A percentile compares a stretch with the other conserved stretches of the same genome.
phyloP scores from a whole-genome alignment of 257 asterid genomes.

The Fraxinus cuspidata region DNA sequence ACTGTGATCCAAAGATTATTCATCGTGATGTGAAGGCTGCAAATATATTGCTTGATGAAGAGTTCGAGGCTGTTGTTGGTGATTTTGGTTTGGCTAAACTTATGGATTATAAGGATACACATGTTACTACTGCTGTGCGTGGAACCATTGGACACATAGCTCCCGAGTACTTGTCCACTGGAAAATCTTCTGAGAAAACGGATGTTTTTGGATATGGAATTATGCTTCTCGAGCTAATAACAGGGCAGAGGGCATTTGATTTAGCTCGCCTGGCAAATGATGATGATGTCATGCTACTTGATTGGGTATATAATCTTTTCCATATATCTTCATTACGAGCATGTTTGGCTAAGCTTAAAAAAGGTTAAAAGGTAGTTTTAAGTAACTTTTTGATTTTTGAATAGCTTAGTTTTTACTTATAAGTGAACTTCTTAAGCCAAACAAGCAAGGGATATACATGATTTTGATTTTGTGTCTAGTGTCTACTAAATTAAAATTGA shows the following conservation, averaged over 20 bases:
- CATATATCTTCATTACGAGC: background rate
- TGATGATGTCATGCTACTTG: constrained; percentile 60
- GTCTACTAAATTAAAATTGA: background rate
- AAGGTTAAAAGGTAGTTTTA: background rate
- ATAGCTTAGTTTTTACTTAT: background rate
- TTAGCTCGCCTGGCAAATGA: constrained; percentile 63
- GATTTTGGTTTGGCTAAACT: constrained; percentile 66
- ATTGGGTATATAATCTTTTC: constrained; percentile 38
- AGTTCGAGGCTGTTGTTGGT: constrained; percentile 63
- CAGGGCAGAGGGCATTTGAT: constrained; percentile 60
- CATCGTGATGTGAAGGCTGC: constrained; percentile 67
- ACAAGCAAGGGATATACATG: background rate
- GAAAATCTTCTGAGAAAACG: constrained; percentile 61
- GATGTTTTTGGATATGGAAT: constrained; percentile 63
- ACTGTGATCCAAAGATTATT: constrained; percentile 61
- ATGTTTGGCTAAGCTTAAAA: background rate
- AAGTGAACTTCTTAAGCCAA: background rate
- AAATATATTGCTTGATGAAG: constrained; percentile 55
- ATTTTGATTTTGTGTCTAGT: background rate
- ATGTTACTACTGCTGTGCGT: constrained; percentile 65
- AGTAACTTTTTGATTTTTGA: background rate
- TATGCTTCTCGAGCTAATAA: constrained; percentile 61
- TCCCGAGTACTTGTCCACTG: constrained; percentile 60
- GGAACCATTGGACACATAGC: constrained; percentile 67
- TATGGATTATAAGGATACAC: constrained; percentile 60